Evolutionary conservation across 2,329 filamentous ascomycete genomes (phyloP).

Genomic region (Neobulgaria alba): DNA sequence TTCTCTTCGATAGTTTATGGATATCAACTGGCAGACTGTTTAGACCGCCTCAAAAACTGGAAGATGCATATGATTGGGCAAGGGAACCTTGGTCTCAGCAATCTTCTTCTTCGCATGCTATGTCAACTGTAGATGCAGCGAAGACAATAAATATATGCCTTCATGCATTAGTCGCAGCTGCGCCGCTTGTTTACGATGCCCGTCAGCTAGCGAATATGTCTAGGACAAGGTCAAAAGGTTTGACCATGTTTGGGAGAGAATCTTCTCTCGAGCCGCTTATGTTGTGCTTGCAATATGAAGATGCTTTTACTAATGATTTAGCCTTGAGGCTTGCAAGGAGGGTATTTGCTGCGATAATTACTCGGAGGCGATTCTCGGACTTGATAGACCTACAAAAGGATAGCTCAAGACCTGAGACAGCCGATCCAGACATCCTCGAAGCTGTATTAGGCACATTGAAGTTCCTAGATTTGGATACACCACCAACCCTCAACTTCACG

Average conservation of each 20-base stretch:
- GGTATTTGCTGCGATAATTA: constrained; percentile 46
- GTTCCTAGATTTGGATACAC: constrained; percentile 32
- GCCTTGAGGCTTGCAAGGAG: constrained; percentile 50
- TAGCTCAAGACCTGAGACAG: constrained; percentile 10
- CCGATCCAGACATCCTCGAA: constrained; percentile 20
- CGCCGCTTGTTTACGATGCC: constrained; percentile 33
- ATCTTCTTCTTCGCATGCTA: constrained; percentile 4
- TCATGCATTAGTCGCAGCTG: constrained; percentile 52
- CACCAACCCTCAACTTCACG: constrained; percentile 37
- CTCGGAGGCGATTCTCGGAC: constrained; percentile 25
- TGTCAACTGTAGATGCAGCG: constrained; percentile 25
- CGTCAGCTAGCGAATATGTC: constrained; percentile 47
- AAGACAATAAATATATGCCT: constrained; percentile 44
- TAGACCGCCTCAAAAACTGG: constrained; percentile 35
- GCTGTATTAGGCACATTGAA: constrained; percentile 30
- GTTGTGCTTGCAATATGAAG: constrained; percentile 52
- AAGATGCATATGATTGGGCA: constrained; percentile 18
- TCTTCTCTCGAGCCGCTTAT: constrained; percentile 38
- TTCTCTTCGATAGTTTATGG: constrained; percentile 60
- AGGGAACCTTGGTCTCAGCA: constrained; percentile 12
- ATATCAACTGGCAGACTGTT: constrained; percentile 50
- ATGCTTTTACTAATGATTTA: constrained; percentile 53
- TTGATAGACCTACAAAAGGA: constrained; percentile 22
- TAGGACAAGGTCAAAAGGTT: constrained; percentile 39
- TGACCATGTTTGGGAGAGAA: constrained; percentile 38